Conservation (phyloP, 2,329 filamentous ascomycete genomes). For the Colletotrichum theobromicola region DNA sequence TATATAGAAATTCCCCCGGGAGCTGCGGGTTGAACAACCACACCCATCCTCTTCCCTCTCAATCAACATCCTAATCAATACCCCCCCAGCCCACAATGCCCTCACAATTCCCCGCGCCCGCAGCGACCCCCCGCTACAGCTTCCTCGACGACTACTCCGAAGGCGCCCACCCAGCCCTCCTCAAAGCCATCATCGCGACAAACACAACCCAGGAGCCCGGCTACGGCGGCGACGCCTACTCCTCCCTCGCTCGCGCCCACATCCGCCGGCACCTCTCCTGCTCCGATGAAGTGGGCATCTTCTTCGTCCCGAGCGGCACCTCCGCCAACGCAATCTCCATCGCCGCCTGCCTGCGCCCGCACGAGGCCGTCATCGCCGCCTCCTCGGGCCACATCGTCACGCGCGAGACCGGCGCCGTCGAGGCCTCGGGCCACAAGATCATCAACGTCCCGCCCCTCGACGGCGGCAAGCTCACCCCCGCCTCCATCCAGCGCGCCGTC, state of each 20-base stretch:
- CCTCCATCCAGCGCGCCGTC: conserved; percentile 44
- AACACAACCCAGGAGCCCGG: conserved; percentile 51
- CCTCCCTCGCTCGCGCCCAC: conserved; percentile 42
- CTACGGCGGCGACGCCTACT: conserved; percentile 52
- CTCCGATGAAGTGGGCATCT: conserved; percentile 49
- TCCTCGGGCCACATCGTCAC: conserved; percentile 54
- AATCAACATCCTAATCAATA: neutral
- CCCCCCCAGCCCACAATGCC: neutral
- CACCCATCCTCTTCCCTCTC: neutral
- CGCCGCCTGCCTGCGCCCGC: conserved; percentile 52
- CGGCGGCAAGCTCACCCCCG: conserved; percentile 51
- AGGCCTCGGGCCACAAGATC: conserved; percentile 57
- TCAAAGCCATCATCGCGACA: conserved; percentile 48
- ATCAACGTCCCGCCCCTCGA: conserved; percentile 50
- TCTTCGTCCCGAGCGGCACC: conserved; percentile 57
- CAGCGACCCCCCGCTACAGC: conserved; percentile 37
- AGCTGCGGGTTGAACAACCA: neutral
- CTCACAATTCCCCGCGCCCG: neutral
- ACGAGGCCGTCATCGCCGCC: conserved; percentile 56
- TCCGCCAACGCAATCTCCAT: conserved; percentile 58
- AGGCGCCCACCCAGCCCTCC: conserved; percentile 53
- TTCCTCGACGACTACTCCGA: conserved; percentile 59
- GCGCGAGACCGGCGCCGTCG: conserved; percentile 55
- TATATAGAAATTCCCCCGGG: neutral
- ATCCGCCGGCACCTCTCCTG: conserved; percentile 34